Evolutionary conservation across 768 basidiomycete genomes (phyloP).

Genomic region (Leucosporidium yakuticum): DNA sequence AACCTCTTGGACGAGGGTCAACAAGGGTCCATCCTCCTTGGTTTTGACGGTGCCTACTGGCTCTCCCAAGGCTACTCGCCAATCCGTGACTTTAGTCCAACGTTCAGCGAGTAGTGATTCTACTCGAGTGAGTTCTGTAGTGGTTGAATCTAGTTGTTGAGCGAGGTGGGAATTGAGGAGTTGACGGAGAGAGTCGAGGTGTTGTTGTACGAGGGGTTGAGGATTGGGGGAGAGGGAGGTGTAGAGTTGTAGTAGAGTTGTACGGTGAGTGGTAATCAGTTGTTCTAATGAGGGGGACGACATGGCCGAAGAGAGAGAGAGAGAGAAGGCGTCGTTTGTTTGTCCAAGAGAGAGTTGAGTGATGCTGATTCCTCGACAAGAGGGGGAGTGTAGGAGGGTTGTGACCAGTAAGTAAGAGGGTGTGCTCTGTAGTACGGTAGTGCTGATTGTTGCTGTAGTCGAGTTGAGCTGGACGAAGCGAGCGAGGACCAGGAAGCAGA

Average conservation of each 20-base stretch:
- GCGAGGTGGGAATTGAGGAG: slow-evolving; percentile 1
- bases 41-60: slow-evolving; percentile 50
- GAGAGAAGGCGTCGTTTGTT: too few relatives aligned
- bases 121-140: slow-evolving; percentile 8
- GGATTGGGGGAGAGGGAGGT: slow-evolving; percentile 32
- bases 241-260: slow-evolving; percentile 30
- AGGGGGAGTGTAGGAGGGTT: too few relatives aligned
- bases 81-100: slow-evolving; percentile 63
- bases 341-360: too few relatives aligned
- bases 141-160: slow-evolving; percentile 12
- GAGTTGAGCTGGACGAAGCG: too few relatives aligned
- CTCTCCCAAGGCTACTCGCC: slow-evolving; percentile 60
- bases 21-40: slow-evolving; percentile 41
- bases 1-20: background rate
- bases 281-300: background rate
- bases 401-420: too few relatives aligned
- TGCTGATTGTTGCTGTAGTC: too few relatives aligned
- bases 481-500: too few relatives aligned
- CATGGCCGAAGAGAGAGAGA: too few relatives aligned
- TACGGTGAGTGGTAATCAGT: slow-evolving; percentile 13
- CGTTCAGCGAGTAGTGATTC: slow-evolving; percentile 66
- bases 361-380: too few relatives aligned
- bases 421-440: too few relatives aligned
- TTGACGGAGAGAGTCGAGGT: background rate
- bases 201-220: background rate